phyloP scores from a whole-genome alignment of 2,329 filamentous ascomycete species.

The Talaromyces sp. region DNA sequence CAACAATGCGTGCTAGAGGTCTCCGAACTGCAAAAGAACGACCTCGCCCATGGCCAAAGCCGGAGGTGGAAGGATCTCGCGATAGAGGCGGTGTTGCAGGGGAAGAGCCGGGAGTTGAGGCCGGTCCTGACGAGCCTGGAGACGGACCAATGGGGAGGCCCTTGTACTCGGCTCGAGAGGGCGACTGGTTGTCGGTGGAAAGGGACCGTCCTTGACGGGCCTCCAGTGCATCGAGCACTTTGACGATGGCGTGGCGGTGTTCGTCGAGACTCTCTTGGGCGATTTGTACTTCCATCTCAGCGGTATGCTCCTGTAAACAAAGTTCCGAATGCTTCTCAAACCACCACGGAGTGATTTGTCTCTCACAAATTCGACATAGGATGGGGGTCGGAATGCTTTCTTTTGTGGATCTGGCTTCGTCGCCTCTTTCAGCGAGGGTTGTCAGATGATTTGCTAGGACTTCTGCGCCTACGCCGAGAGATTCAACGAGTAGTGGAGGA shows the following conservation, averaged over 20 bases:
- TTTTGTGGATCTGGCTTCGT: constrained; percentile 64
- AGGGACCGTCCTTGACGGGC: constrained; percentile 45
- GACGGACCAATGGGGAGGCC: constrained; percentile 75
- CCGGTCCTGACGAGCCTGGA: constrained; percentile 60
- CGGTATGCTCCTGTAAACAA: constrained; percentile 89
- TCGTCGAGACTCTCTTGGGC: constrained; percentile 87
- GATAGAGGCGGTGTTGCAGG: constrained; percentile 61
- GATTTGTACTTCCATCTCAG: constrained; percentile 97
- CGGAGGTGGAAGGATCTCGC: constrained; percentile 58
- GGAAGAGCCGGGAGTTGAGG: constrained; percentile 64
- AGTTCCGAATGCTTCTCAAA: constrained; percentile 98
- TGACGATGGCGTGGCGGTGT: constrained; percentile 91
- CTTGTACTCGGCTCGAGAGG: constrained; percentile 73
- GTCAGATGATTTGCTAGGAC: constrained; percentile 92
- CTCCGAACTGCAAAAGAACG: constrained; percentile 87
- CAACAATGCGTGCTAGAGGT: constrained; percentile 87
- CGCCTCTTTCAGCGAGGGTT: constrained; percentile 73
- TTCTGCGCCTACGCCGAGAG: constrained; percentile 88
- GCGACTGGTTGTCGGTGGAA: constrained; percentile 30
- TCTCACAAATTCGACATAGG: constrained; percentile 93
- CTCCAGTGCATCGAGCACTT: constrained; percentile 86
- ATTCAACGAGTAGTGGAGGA: constrained; percentile 81
- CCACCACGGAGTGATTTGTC: constrained; percentile 98
- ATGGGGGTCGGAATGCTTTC: constrained; percentile 78
- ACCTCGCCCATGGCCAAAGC: constrained; percentile 71